A percentile compares a stretch with the other conserved stretches of the same genome.
Conservation (phyloP, 2,329 filamentous ascomycete genomes). For the Westerdykella ornata region DNA sequence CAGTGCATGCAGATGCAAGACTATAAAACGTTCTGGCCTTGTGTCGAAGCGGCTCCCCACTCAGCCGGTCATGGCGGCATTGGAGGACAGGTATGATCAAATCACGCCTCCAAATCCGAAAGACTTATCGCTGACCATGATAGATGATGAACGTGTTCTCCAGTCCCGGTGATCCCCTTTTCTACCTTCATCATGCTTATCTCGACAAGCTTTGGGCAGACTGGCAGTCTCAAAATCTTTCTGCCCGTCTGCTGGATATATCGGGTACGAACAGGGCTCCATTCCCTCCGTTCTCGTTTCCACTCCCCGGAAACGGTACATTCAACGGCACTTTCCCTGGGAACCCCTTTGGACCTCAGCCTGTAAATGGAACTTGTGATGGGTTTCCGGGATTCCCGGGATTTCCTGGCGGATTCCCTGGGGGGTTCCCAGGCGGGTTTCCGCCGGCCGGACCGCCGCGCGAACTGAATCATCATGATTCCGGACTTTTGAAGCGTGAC, state of each 20-base stretch:
- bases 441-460: too few relatives aligned
- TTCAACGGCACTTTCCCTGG: background rate
- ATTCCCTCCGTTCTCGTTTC: background rate
- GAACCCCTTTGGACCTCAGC: too few relatives aligned
- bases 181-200: conserved; percentile 19
- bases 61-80: conserved; percentile 13
- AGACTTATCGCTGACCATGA: too few relatives aligned
- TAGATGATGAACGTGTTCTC: conserved; percentile 15
- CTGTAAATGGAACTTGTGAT: too few relatives aligned
- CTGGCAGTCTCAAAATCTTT: conserved; percentile 11
- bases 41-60: conserved; percentile 12
- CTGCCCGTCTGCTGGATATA: conserved; percentile 10
- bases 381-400: too few relatives aligned
- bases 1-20: conserved; percentile 5
- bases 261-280: conserved; percentile 7
- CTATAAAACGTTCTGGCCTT: conserved; percentile 8
- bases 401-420: too few relatives aligned
- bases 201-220: conserved; percentile 20
- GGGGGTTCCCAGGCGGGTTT: too few relatives aligned
- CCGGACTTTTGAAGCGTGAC: background rate
- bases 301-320: too few relatives aligned
- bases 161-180: conserved; percentile 17
- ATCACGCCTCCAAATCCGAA: background rate
- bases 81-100: conserved; percentile 10
- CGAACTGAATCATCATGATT: too few relatives aligned